Evolutionary conservation across 805 yeast species (phyloP), one percentile per base, ranked within the genome.

Genomic region (Starmerella vaccinii): DNA sequence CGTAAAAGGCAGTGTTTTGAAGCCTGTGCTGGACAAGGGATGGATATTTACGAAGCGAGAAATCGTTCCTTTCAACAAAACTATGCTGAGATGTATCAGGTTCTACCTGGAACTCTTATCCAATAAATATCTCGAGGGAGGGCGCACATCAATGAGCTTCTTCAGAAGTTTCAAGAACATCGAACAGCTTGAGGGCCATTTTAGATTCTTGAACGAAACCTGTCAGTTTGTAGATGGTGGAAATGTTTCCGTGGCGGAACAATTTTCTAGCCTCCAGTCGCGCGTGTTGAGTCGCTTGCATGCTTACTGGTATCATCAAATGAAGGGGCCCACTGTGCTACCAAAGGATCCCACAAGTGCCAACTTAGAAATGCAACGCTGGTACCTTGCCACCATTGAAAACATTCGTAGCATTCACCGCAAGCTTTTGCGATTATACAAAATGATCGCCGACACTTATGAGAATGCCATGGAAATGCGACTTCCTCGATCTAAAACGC

Each of bases 111-210:
- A 76, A 15, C 68, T 92, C 45, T 67, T 90, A 29, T 82, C 84
- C 59, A 75, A 81, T 59, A 92, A 90, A 64, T 72, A 89, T 46
- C 69, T 87, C 44, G 95, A 87, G 58, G 78, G 88, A 52, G 80
- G 88, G 0, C 76, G 77, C 50, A 73, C 77, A 3, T 54, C 64
- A 9, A 61, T 61, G 55, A 55, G 62, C 37, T 76, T 82, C 13
- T 84, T 85, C 68, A 76, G 88, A 58, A 84, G 95, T 0, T 86
- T 85, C 65, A 86, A 86, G 61, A 97, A 86, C 60, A 89, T 95
- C 1, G 98, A 90, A 58, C 88, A 84, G 61, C 70, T 92, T 45
- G 94, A 87, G 60, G 77, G 74, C 49, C 84, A 84, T 40, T 92
- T 95, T 89, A 73, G 75, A 27, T 80, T 82, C 58, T 70, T 92